Percentiles rank a stretch among this genome's conserved stretches.
Conservation (phyloP, 257 asterid genomes). For the Nicotiana tomentosiformis region DNA sequence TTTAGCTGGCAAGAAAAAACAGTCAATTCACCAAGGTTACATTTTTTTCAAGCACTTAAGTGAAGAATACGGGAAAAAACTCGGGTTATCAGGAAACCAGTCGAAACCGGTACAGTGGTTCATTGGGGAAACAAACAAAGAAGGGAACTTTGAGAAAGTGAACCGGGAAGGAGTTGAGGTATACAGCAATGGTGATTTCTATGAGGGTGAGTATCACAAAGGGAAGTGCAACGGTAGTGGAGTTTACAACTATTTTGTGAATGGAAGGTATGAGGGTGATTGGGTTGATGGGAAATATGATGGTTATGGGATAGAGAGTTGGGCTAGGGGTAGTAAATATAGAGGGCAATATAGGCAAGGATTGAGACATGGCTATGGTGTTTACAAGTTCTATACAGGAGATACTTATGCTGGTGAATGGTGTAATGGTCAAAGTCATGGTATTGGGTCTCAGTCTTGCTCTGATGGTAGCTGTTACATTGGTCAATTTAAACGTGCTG, state of each 20-base stretch:
- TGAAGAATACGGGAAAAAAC: slow-evolving; percentile 27
- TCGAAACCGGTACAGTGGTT: slow-evolving; percentile 78
- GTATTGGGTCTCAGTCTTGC: slow-evolving; percentile 14
- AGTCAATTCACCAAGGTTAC: slow-evolving; percentile 30
- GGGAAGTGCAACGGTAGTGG: slow-evolving; percentile 46
- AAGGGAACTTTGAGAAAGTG: background rate
- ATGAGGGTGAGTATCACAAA: slow-evolving; percentile 41
- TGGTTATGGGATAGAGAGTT: slow-evolving; percentile 67
- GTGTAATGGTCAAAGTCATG: slow-evolving; percentile 19
- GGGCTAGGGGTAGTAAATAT: slow-evolving; percentile 72
- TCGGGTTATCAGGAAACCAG: slow-evolving; percentile 35
- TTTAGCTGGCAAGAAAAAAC: slow-evolving; percentile 39
- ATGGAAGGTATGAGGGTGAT: slow-evolving; percentile 55
- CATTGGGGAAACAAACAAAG: slow-evolving; percentile 54
- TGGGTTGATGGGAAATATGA: slow-evolving; percentile 48
- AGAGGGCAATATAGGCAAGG: slow-evolving; percentile 5
- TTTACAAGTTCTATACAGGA: slow-evolving; percentile 20
- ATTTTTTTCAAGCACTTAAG: slow-evolving; percentile 27
- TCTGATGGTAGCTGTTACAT: slow-evolving; percentile 17
- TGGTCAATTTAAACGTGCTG: slow-evolving; percentile 15
- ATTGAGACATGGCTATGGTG: slow-evolving; percentile 18
- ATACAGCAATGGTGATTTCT: slow-evolving; percentile 40
- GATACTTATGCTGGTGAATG: slow-evolving; percentile 16
- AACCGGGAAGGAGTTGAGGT: slow-evolving; percentile 42
- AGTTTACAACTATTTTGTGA: slow-evolving; percentile 32